These are phyloP conservation scores for Trametes coccinea DNA, from an alignment of 768 basidiomycete genomes.

Conservation along the genomic window DNA sequence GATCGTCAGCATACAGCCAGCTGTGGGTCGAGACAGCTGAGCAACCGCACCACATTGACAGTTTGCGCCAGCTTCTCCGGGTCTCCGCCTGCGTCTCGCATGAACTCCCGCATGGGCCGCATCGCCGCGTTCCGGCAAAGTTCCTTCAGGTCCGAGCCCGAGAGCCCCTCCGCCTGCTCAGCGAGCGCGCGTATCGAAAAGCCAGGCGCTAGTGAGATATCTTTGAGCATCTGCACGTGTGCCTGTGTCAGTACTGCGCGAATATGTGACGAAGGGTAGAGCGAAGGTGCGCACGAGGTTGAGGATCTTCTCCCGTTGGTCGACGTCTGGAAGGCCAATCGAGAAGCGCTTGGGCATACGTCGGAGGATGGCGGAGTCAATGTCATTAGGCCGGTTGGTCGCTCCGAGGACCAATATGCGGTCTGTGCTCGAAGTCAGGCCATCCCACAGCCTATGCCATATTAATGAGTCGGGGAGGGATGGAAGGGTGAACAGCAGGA, in stretches of 20 bases:
- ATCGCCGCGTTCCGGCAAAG: slow-evolving; percentile 92
- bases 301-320: slow-evolving; percentile 85
- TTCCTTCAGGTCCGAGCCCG: slow-evolving; percentile 91
- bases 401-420: slow-evolving; percentile 91
- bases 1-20: neutral
- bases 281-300: slow-evolving; percentile 51
- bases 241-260: neutral
- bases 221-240: slow-evolving; percentile 76
- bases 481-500: neutral
- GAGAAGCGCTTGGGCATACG: slow-evolving; percentile 99
- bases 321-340: slow-evolving; percentile 72
- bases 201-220: slow-evolving; percentile 62
- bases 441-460: slow-evolving; percentile 83
- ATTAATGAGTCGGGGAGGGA: neutral
- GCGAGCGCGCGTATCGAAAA: slow-evolving; percentile 70
- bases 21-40: neutral
- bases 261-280: neutral
- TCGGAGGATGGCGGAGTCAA: slow-evolving; percentile 82
- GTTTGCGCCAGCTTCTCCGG: slow-evolving; percentile 49
- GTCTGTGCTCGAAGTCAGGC: slow-evolving; percentile 76
- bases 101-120: slow-evolving; percentile 85
- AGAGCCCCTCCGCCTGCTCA: slow-evolving; percentile 66
- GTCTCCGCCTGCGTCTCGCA: slow-evolving; percentile 53
- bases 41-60: slow-evolving; percentile 44
- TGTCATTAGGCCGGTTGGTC: slow-evolving; percentile 93